Evolutionary conservation across 2,329 filamentous ascomycete species (phyloP), one percentile per base, ranked within the genome.

Genomic region (Cadophora sp.): DNA sequence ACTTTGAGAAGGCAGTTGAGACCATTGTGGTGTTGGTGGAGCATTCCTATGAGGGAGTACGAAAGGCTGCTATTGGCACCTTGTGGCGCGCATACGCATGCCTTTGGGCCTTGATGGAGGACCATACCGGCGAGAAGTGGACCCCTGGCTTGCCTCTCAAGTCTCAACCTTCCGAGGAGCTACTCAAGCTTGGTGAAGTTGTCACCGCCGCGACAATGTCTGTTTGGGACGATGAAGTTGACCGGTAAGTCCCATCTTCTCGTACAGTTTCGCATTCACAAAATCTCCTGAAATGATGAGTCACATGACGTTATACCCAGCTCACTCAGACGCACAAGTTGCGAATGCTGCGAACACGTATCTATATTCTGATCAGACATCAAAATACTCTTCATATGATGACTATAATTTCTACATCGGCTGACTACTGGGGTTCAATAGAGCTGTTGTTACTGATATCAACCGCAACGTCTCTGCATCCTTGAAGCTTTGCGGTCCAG

Each of bases 261-360:
- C 69, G 65, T 70, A 74, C 48, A 66, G 70, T 65, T 61, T 65
- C 48, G 41, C 50, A 64, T 64, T 77, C 79, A 78, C 81, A 27
- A 8, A 27, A 20, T 8, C 33, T 7, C 6, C 36, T 55, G 51
- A 68, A 76, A 90, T 93, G 94, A 97, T 97, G 94, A 97, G 82
- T 84, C 87, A 84, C 81, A 83, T 88, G 89, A 77, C 92, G 93
- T 94, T 94, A 95, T 87, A 95, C 95, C 94, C 94, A 97, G 94
- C 94, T 97, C 95, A 97, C 94, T 97, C 93, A 92, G 91, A 98
- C 90, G 90, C 92, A 87, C 83, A 83, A 86, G 83, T 82, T 88
- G 91, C 89, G 89, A 83, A 89, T 97, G 93, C 91, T 93, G 93
- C 90, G 90, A 96, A 96, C 82, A 84, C 93, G 91, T 87, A 82